A percentile compares a stretch with the other conserved stretches of the same genome.
Conservation (phyloP, 257 asterid genomes). For the Solanum pinnatisectum region DNA sequence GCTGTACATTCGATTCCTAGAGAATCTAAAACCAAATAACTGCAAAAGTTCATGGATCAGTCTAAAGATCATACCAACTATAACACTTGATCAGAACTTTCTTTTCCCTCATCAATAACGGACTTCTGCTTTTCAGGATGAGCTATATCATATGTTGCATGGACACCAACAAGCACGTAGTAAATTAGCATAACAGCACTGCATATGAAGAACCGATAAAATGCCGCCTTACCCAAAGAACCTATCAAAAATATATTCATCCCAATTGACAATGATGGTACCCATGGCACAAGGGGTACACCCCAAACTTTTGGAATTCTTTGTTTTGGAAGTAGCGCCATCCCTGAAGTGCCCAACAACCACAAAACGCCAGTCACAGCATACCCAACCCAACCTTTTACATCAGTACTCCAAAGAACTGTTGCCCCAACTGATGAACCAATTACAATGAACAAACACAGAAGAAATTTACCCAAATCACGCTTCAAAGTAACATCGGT, state of each 20-base stretch:
- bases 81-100: neutral
- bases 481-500: constrained; percentile 45
- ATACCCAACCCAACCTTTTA: constrained; percentile 44
- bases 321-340: constrained; percentile 59
- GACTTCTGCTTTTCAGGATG: constrained; percentile 21
- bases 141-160: constrained; percentile 79
- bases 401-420: constrained; percentile 34
- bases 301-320: constrained; percentile 85
- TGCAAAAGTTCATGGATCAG: neutral
- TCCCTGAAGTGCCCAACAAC: constrained; percentile 57
- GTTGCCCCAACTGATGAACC: constrained; percentile 56
- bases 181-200: constrained; percentile 67
- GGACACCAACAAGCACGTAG: constrained; percentile 80
- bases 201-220: constrained; percentile 67
- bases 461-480: constrained; percentile 35
- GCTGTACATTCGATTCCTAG: neutral
- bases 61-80: constrained; percentile 8
- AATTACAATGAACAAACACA: constrained; percentile 31
- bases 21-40: neutral
- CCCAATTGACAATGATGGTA: constrained; percentile 67
- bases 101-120: constrained; percentile 24
- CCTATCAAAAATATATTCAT: constrained; percentile 78
- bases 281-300: constrained; percentile 89
- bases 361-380: constrained; percentile 32
- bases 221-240: constrained; percentile 64